phyloP scores from a whole-genome alignment of 176 grass and related monocot species.

The Lolium multiflorum region DNA sequence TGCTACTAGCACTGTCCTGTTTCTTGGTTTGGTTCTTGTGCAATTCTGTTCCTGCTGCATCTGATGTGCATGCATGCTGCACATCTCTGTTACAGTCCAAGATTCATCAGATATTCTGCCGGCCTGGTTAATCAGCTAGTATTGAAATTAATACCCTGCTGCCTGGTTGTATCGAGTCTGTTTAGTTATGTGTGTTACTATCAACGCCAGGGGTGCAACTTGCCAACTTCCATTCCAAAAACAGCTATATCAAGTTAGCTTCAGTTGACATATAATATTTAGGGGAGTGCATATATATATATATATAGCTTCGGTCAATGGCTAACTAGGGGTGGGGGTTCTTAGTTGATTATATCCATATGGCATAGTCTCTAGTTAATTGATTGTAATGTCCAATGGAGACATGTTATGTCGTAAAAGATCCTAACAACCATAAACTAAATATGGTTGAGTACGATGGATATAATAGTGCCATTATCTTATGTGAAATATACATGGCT shows the following conservation, averaged over 20 bases:
- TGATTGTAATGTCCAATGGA: slow-evolving; percentile 1
- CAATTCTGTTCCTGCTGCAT: slow-evolving; percentile 42
- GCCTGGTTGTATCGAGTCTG: neutral
- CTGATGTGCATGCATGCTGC: slow-evolving; percentile 47
- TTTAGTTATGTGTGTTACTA: neutral
- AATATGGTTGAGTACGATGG: neutral
- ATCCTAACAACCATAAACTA: slow-evolving; percentile 27
- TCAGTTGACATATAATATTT: neutral
- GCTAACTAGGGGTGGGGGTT: neutral
- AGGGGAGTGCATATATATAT: neutral
- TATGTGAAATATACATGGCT: slow-evolving; percentile 15
- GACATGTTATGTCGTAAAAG: slow-evolving; percentile 30
- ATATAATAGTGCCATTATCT: slow-evolving; percentile 19
- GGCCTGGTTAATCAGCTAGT: neutral
- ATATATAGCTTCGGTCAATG: neutral
- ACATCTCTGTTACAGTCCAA: slow-evolving; percentile 39
- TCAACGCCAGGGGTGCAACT: neutral
- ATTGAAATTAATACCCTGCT: neutral
- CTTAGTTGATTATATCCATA: neutral
- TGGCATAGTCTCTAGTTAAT: neutral
- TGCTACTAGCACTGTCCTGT: slow-evolving; percentile 8
- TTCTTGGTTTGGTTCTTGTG: slow-evolving; percentile 53
- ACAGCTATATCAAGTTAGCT: neutral
- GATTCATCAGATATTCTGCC: slow-evolving; percentile 32
- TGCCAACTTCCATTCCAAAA: neutral